phyloP scores from a whole-genome alignment of 306 rosid genomes.

The Vigna reflexopilosa region DNA sequence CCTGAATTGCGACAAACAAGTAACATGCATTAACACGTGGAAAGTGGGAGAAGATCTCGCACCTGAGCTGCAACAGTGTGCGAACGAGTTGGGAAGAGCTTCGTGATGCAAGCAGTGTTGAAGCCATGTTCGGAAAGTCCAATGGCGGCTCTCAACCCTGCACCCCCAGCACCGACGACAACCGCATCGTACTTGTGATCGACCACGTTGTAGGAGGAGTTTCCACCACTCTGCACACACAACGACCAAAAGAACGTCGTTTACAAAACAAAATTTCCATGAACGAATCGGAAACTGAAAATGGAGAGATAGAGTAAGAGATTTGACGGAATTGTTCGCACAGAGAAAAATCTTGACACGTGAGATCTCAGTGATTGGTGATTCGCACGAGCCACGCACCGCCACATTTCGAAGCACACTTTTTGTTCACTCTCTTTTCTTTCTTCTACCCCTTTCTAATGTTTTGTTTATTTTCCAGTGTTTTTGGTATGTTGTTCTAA shows the following conservation, averaged over 20 bases:
- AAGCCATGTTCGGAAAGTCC: slow-evolving; percentile 97
- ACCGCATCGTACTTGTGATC: slow-evolving; percentile 93
- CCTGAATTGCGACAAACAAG: slow-evolving; percentile 1
- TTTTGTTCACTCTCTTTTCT: neutral
- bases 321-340: slow-evolving; percentile 26
- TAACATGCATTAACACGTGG: neutral
- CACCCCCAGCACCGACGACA: slow-evolving; percentile 98
- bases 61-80: slow-evolving; percentile 99
- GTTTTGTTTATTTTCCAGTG: neutral
- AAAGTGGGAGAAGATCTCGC: neutral
- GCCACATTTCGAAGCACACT: slow-evolving; percentile 68
- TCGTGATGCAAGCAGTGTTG: slow-evolving; percentile 95
- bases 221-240: slow-evolving; percentile 61
- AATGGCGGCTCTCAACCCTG: slow-evolving; percentile 94
- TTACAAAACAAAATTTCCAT: neutral
- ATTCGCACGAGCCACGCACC: slow-evolving; percentile 78
- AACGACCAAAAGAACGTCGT: slow-evolving; percentile 21
- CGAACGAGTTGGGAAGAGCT: slow-evolving; percentile 97
- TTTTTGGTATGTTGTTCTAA: neutral
- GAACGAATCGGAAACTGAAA: neutral
- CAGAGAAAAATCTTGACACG: slow-evolving; percentile 80
- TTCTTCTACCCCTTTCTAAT: neutral
- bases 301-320: neutral
- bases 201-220: slow-evolving; percentile 79
- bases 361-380: slow-evolving; percentile 65